Base-by-base conservation (phyloP, 2,329 filamentous ascomycete species). In the Polytolypa hystricis region DNA sequence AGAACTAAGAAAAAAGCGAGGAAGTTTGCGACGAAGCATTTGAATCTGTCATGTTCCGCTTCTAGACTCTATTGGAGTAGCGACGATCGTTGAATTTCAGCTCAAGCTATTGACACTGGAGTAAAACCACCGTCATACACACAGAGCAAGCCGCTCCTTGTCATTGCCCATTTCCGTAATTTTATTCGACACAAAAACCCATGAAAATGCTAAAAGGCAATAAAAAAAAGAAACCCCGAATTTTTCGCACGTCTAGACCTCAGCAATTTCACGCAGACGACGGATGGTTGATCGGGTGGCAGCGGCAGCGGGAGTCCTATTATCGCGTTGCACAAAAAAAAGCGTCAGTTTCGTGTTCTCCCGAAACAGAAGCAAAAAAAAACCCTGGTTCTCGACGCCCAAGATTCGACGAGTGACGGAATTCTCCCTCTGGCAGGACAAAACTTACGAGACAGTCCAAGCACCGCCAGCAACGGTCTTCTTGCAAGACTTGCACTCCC, bases 251-350 rank as follows among this genome's bases (percentile, higher is more conserved):
- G 46, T 48, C 73, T 84, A 89, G 70, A 93, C 84, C 79, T 94
- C 87, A 64, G 84, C 84, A 72, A 94, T 93, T 73, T 95, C 87
- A 66, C 87, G 82, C 73, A 95, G 77, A 79, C 87, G 82, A 73
- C 87, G 84, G 70, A 95, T 86, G 58, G 87, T 95, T 56, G 87
- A 95, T 70, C 87, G 79, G 70, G 87, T 93, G 58, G 87, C 85
- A 58, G 85, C 86, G 51, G 87, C 87, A 58, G 87, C 87, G 51
- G 87, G 84, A 57, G 87, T 95, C 52, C 85, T 93, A 55, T 54
- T 41, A 23, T 36, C 30, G 16, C 20, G 28, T 26, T 10, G 30
- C 10, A 26, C 12, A 19, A 9, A 12, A 32, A 35, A 25, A 15
- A 25, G 9, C 5, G 47, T 60, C 51, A 60, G 54, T 41, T 21